Base-by-base conservation (phyloP, 1,284 basidiomycete species). In the Lentinula novae-zelandiae region DNA sequence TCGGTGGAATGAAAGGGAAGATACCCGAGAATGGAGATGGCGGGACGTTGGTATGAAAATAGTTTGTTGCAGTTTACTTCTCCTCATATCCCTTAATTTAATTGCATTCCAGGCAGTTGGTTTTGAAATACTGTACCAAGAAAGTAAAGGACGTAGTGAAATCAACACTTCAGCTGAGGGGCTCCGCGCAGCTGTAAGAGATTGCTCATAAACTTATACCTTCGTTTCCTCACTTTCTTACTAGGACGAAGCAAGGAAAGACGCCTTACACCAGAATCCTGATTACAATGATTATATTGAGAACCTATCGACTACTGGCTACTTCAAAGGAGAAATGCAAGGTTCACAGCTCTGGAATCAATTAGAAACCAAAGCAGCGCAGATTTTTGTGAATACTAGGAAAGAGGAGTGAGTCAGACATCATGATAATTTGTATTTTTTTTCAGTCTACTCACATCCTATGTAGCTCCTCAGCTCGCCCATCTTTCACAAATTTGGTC, bases 121-220 rank as follows among this genome's bases (percentile, higher is more conserved):
- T 0, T 97, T 97, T 66, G 95, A 98, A 76, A 97, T 97, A 82
- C 81, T 96, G 57, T 97, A 91, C 72, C 84, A 94, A 75, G 90
- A 95, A 72, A 84, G 84, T 69, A 85, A 91, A 75, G 73, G 75
- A 66, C 80, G 77, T 63, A 72, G 71, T 62, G 77, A 78, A 33
- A 66, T 66, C 12, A 77, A 72, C 49, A 68, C 70, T 9, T 78
- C 71, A 22, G 61, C 72, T 31, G 79, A 81, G 51, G 73, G 68
- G 33, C 66, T 73, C 10, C 69, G 73, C 38, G 78, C 78, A 62
- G 82, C 82, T 15, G 89, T 89, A 67, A 51, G 53, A 39, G 31
- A 34, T 22, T 17, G 9, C 34, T 36, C 20, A 0, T 17, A 27
- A 6, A 62, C 81, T 71, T 55, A 33, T 33, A 20, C 51, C 38